Evolutionary conservation across 2,329 filamentous ascomycete genomes (phyloP).

Genomic region (Fusarium hostae): DNA sequence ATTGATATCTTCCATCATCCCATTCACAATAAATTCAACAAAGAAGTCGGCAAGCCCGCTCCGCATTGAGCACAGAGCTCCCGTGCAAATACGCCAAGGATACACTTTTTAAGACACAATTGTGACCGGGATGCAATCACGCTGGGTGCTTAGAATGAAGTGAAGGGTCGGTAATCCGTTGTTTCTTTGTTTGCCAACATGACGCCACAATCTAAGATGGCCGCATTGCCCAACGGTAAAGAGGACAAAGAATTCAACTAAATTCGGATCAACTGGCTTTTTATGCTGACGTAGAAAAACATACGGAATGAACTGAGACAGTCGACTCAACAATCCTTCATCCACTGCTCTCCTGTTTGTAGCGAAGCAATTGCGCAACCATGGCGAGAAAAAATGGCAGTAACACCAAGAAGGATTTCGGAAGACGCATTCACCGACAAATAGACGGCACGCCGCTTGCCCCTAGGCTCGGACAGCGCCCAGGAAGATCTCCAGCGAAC

Average conservation of each 20-base stretch:
- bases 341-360: not conserved
- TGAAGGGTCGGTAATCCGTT: not conserved
- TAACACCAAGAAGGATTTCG: not conserved
- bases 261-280: not conserved
- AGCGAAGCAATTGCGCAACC: not conserved
- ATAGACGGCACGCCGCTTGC: not conserved
- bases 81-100: conserved; percentile 4
- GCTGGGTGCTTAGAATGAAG: not conserved
- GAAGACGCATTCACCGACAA: not conserved
- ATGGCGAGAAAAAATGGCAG: conserved; percentile 15
- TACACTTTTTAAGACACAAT: not conserved
- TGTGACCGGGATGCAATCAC: not conserved
- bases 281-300: not conserved
- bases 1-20: conserved; percentile 4
- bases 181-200: conserved; percentile 37
- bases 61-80: not conserved
- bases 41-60: conserved; percentile 32
- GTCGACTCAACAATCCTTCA: not conserved
- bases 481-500: conserved; percentile 34
- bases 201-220: conserved; percentile 26
- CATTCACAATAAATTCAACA: conserved; percentile 34
- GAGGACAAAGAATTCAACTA: conserved; percentile 16
- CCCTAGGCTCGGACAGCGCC: conserved; percentile 21
- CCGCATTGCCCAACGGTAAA: not conserved
- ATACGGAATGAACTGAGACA: not conserved